Conservation (phyloP, 2,329 filamentous ascomycete genomes). For the Aspergillus japonicus region DNA sequence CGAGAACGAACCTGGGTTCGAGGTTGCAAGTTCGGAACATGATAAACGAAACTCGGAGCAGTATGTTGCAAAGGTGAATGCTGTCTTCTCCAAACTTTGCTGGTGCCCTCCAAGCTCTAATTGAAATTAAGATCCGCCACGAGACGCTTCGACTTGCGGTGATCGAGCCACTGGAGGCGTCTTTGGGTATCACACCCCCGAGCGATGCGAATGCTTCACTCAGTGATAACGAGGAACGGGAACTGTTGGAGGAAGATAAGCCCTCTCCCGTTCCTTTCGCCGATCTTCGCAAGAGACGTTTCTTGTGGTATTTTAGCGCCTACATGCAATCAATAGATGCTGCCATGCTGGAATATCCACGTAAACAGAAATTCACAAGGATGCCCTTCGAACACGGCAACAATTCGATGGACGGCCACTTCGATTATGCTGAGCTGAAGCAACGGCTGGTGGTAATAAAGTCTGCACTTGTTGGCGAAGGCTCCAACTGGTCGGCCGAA, state of each 20-base stretch:
- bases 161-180: conserved; percentile 78
- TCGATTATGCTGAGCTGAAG: conserved; percentile 75
- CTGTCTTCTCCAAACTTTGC: conserved; percentile 14
- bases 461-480: conserved; percentile 69
- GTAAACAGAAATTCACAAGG: conserved; percentile 64
- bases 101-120: not conserved
- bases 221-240: conserved; percentile 37
- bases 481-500: conserved; percentile 66
- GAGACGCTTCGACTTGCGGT: conserved; percentile 85
- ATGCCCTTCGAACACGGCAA: conserved; percentile 82
- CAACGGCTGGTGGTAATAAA: conserved; percentile 68
- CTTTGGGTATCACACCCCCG: conserved; percentile 63
- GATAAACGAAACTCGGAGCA: conserved; percentile 73
- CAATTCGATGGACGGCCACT: conserved; percentile 84
- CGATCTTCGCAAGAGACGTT: conserved; percentile 85
- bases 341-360: conserved; percentile 56
- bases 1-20: conserved; percentile 93
- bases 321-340: conserved; percentile 70
- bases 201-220: conserved; percentile 42
- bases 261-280: conserved; percentile 76
- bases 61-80: conserved; percentile 73
- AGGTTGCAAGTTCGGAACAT: conserved; percentile 64
- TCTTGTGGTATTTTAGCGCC: conserved; percentile 93
- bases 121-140: conserved; percentile 70
- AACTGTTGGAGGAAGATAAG: conserved; percentile 48